Evolutionary conservation across 768 basidiomycete genomes (phyloP).

Genomic region (Rhizopogon vinicolor): DNA sequence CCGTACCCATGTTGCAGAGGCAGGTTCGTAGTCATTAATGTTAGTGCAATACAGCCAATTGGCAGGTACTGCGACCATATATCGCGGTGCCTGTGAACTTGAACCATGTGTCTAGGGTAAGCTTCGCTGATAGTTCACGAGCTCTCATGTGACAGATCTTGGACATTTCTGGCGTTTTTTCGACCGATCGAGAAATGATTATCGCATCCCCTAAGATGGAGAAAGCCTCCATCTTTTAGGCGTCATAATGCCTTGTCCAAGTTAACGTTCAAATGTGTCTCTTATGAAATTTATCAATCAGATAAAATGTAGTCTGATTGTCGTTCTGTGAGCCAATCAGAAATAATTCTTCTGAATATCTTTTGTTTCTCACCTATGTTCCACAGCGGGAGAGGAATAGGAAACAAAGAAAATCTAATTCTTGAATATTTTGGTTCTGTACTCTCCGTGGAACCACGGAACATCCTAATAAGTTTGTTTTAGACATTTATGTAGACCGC

Average conservation of each 20-base stretch:
- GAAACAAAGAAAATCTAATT: neutral
- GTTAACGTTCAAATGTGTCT: neutral
- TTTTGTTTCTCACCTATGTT: neutral
- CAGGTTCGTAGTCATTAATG: neutral
- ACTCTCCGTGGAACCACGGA: too few species aligned
- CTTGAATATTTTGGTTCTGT: neutral
- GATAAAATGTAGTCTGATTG: neutral
- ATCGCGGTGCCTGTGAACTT: neutral
- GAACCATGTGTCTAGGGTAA: neutral
- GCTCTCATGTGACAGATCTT: neutral
- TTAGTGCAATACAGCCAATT: neutral
- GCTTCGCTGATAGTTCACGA: neutral
- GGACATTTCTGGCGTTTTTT: neutral
- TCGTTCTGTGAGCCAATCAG: conserved; percentile 1
- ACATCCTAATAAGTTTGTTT: neutral
- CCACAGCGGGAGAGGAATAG: too few species aligned
- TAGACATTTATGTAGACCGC: neutral
- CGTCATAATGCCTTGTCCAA: neutral
- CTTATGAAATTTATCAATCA: neutral
- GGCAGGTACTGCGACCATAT: neutral
- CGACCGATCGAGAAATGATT: neutral
- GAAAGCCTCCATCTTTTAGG: neutral
- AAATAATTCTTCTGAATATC: neutral
- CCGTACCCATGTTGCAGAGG: neutral
- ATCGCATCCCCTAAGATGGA: neutral